Conservation (phyloP, 176 grass and related monocot genomes). For the Aegilops umbellulata region DNA sequence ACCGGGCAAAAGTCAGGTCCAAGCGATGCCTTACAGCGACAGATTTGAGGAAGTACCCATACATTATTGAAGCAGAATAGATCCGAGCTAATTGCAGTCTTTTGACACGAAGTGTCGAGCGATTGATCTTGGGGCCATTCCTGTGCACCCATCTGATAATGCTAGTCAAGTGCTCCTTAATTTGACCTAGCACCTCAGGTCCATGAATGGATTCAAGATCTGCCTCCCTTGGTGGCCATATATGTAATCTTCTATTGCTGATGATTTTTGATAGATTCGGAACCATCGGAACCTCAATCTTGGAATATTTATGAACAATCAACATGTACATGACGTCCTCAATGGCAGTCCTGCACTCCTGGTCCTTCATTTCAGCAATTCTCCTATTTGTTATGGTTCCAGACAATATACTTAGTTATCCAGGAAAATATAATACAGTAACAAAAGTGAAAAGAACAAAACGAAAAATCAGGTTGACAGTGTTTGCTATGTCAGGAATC, state of each 20-base stretch:
- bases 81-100: slow-evolving; percentile 44
- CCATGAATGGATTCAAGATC: slow-evolving; percentile 60
- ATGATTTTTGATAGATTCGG: slow-evolving; percentile 52
- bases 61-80: slow-evolving; percentile 64
- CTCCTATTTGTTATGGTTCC: slow-evolving; percentile 37
- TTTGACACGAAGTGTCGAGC: slow-evolving; percentile 47
- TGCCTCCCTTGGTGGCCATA: slow-evolving; percentile 55
- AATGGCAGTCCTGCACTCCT: slow-evolving; percentile 54
- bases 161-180: slow-evolving; percentile 57
- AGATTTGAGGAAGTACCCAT: slow-evolving; percentile 62
- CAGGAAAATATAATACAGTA: not conserved
- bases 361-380: slow-evolving; percentile 59
- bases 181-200: slow-evolving; percentile 41
- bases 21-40: slow-evolving; percentile 45
- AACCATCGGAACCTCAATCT: slow-evolving; percentile 70
- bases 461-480: not conserved
- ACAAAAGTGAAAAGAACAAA: not conserved
- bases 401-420: slow-evolving; percentile 18
- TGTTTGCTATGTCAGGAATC: not conserved
- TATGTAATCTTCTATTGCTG: slow-evolving; percentile 43
- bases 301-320: slow-evolving; percentile 62
- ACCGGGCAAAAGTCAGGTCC: slow-evolving; percentile 36
- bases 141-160: slow-evolving; percentile 60
- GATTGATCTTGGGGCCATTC: slow-evolving; percentile 53
- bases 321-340: slow-evolving; percentile 62